Evolutionary conservation across 192 early-diverging fungal genomes (phyloP).

Genomic region (Bifiguratus adelaidae): DNA sequence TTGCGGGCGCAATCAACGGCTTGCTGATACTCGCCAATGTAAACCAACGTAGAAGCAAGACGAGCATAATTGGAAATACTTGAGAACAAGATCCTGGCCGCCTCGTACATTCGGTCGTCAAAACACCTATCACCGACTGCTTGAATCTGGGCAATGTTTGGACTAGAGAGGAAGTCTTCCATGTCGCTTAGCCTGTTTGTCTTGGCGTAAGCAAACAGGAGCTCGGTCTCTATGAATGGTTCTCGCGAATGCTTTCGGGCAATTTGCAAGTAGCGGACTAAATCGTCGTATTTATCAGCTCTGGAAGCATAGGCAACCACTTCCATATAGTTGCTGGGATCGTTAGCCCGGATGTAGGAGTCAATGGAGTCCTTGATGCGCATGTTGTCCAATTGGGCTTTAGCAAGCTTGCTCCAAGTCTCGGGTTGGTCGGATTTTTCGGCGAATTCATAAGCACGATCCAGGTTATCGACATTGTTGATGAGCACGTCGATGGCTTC

Average conservation of each 20-base stretch:
- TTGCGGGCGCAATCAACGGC: constrained; percentile 99
- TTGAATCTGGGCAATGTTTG: constrained; percentile 93
- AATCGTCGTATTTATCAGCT: constrained; percentile 87
- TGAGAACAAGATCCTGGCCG: constrained; percentile 90
- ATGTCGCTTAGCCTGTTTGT: constrained; percentile 84
- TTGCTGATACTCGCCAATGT: constrained; percentile 88
- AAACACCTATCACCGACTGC: constrained; percentile 93
- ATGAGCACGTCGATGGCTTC: constrained; percentile 89
- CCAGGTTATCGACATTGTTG: constrained; percentile 84
- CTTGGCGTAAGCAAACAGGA: constrained; percentile 94
- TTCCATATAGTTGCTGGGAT: constrained; percentile 79
- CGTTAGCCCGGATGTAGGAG: constrained; percentile 95
- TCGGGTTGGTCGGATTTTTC: constrained; percentile 84
- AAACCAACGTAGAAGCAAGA: constrained; percentile 91
- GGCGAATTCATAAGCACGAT: constrained; percentile 94
- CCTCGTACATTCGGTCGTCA: constrained; percentile 81
- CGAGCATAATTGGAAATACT: constrained; percentile 97
- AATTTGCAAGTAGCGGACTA: constrained; percentile 91
- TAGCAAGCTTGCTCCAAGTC: constrained; percentile 93
- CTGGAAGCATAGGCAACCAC: constrained; percentile 73
- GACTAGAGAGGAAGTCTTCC: constrained; percentile 85
- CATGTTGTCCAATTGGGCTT: constrained; percentile 85
- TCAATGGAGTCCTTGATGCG: constrained; percentile 94
- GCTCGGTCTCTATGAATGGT: constrained; percentile 90
- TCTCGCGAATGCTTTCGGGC: constrained; percentile 94